Evolutionary conservation across 495 filamentous ascomycete genomes (phyloP).

Genomic region (Xylaria telfairii): DNA sequence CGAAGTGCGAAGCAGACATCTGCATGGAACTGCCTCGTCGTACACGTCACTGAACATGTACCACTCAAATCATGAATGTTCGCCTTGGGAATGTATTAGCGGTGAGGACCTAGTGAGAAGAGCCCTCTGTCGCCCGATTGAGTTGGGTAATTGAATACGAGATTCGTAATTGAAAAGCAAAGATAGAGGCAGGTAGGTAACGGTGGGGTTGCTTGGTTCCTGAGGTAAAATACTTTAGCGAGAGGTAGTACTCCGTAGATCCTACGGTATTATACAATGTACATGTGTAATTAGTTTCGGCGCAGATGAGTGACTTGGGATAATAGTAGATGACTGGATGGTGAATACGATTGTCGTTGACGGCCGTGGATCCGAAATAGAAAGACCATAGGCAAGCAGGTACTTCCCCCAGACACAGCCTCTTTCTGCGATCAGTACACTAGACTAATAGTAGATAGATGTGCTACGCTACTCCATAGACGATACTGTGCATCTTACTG

Average conservation of each 20-base stretch:
- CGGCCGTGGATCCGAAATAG: not conserved
- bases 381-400: not conserved
- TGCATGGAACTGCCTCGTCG: constrained; percentile 5
- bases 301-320: not conserved
- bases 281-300: not conserved
- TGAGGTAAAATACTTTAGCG: too few species aligned
- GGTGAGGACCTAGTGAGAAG: constrained; percentile 1
- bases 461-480: not conserved
- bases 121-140: not conserved
- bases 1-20: not conserved
- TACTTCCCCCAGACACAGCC: constrained; percentile 2
- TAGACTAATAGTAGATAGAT: not conserved
- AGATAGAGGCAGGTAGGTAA: not conserved
- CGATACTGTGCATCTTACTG: not conserved
- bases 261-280: not conserved
- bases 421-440: not conserved
- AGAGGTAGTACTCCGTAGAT: too few species aligned
- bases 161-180: not conserved
- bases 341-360: not conserved
- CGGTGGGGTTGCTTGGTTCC: too few species aligned
- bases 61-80: not conserved
- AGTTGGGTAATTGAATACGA: not conserved
- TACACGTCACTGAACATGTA: constrained; percentile 16
- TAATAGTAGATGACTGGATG: not conserved
- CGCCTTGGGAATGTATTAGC: not conserved